Percentiles rank a stretch among this genome's conserved stretches.
phyloP scores from a whole-genome alignment of 495 filamentous ascomycete genomes.

The Neurospora sp. region DNA sequence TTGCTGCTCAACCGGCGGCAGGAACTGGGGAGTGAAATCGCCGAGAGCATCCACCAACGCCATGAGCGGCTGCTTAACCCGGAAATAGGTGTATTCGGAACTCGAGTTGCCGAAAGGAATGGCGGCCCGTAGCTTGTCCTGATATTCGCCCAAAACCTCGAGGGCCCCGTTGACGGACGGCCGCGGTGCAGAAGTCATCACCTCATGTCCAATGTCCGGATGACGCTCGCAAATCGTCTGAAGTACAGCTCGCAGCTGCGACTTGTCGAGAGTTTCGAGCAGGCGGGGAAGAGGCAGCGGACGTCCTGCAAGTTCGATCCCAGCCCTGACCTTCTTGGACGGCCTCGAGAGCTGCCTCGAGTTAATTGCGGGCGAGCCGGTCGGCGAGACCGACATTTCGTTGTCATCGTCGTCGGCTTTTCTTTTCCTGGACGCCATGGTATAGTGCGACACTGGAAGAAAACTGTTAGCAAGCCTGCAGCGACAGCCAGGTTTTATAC shows the following conservation, averaged over 20 bases:
- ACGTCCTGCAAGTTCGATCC: constrained; percentile 60
- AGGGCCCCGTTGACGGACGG: constrained; percentile 74
- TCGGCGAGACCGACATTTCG: constrained; percentile 80
- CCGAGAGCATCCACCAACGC: constrained; percentile 79
- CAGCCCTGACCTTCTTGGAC: constrained; percentile 45
- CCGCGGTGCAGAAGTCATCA: constrained; percentile 74
- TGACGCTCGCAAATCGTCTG: constrained; percentile 83
- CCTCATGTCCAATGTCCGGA: constrained; percentile 68
- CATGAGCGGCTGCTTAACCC: constrained; percentile 70
- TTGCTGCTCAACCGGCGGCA: constrained; percentile 83
- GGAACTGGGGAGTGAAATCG: constrained; percentile 91
- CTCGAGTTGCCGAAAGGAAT: constrained; percentile 77
- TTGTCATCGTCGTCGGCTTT: constrained; percentile 84
- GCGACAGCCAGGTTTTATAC: neutral
- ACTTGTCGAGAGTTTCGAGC: constrained; percentile 79
- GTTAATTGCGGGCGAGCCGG: constrained; percentile 63
- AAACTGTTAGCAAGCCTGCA: constrained; percentile 16
- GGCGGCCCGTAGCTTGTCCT: constrained; percentile 62
- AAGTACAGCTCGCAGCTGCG: constrained; percentile 71
- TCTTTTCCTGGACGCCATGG: constrained; percentile 58
- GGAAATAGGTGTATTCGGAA: constrained; percentile 91
- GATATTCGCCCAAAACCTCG: constrained; percentile 70
- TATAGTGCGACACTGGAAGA: constrained; percentile 45
- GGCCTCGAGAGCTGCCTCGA: constrained; percentile 54
- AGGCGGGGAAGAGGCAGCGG: constrained; percentile 74